These are phyloP conservation scores for Xylaria venustula DNA, from an alignment of 495 filamentous ascomycete species.

Conservation along the genomic window DNA sequence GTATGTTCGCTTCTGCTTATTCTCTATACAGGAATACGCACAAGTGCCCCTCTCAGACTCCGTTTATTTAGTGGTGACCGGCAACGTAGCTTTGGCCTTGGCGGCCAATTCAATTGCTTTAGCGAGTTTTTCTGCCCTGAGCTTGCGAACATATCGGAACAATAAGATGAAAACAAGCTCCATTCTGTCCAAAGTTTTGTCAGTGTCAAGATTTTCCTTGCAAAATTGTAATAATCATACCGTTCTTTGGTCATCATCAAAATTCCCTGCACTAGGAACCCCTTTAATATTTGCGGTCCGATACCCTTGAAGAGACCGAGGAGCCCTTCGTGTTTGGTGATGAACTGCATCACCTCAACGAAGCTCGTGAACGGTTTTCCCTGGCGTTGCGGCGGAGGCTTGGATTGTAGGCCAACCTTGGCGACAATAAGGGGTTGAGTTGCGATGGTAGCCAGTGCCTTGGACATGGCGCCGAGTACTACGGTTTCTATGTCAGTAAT, in stretches of 20 bases:
- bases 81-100: slow-evolving; percentile 49
- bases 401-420: slow-evolving; percentile 94
- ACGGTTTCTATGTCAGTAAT: slow-evolving; percentile 13
- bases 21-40: too few relatives aligned
- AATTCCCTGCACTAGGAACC: slow-evolving; percentile 88
- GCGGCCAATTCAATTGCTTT: slow-evolving; percentile 61
- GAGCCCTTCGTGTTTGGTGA: slow-evolving; percentile 81
- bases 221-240: slow-evolving; percentile 46
- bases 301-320: slow-evolving; percentile 93
- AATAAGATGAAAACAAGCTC: slow-evolving; percentile 87
- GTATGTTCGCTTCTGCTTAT: too few relatives aligned
- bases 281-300: slow-evolving; percentile 89
- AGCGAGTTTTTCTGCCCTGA: slow-evolving; percentile 68
- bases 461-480: slow-evolving; percentile 93
- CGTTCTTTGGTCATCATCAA: slow-evolving; percentile 99
- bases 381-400: slow-evolving; percentile 76
- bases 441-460: slow-evolving; percentile 84
- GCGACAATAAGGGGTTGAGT: slow-evolving; percentile 98
- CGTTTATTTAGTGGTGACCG: slow-evolving; percentile 38
- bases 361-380: slow-evolving; percentile 96
- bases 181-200: slow-evolving; percentile 56
- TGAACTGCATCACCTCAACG: slow-evolving; percentile 90
- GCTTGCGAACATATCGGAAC: slow-evolving; percentile 72
- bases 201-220: slow-evolving; percentile 15
- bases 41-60: not conserved